Evolutionary conservation across 768 basidiomycete genomes (phyloP).

Genomic region (Cubamyces lactineus): DNA sequence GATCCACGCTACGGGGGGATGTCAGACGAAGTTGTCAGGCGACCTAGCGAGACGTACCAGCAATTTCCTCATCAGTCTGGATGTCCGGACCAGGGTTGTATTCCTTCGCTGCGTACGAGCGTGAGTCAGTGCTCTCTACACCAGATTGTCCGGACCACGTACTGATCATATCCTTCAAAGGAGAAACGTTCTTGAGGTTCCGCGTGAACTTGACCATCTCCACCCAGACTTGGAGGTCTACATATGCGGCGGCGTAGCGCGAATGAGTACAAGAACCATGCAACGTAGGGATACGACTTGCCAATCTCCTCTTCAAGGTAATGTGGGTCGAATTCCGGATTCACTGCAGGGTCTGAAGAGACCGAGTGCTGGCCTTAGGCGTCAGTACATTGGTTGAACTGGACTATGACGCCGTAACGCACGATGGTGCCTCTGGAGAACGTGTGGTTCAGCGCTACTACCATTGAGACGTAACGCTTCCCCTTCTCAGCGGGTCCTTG

Average conservation of each 20-base stretch:
- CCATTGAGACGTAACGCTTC: slow-evolving; percentile 47
- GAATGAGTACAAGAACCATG: not conserved
- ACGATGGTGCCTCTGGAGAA: slow-evolving; percentile 56
- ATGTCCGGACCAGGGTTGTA: slow-evolving; percentile 36
- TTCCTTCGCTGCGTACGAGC: slow-evolving; percentile 29
- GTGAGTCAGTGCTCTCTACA: not conserved
- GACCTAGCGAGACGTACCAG: slow-evolving; percentile 7
- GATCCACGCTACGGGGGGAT: slow-evolving; percentile 25
- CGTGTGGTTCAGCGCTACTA: slow-evolving; percentile 43
- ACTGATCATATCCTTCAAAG: slow-evolving; percentile 33
- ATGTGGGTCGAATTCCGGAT: slow-evolving; percentile 38
- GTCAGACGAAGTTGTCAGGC: not conserved
- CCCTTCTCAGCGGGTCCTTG: slow-evolving; percentile 41
- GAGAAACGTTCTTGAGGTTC: slow-evolving; percentile 28
- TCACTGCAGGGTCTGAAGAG: slow-evolving; percentile 33
- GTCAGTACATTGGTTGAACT: not conserved
- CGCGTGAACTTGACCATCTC: slow-evolving; percentile 37
- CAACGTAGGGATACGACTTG: not conserved
- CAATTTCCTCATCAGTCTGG: slow-evolving; percentile 34
- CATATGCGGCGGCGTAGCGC: not conserved
- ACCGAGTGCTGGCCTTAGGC: slow-evolving; percentile 32
- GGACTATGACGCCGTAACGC: slow-evolving; percentile 19
- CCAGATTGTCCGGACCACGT: not conserved
- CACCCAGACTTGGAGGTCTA: slow-evolving; percentile 35
- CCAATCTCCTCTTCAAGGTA: slow-evolving; percentile 39